Percentiles rank a stretch among this genome's conserved stretches.
Conservation (phyloP, 306 rosid species). For the Prosopis cineraria region DNA sequence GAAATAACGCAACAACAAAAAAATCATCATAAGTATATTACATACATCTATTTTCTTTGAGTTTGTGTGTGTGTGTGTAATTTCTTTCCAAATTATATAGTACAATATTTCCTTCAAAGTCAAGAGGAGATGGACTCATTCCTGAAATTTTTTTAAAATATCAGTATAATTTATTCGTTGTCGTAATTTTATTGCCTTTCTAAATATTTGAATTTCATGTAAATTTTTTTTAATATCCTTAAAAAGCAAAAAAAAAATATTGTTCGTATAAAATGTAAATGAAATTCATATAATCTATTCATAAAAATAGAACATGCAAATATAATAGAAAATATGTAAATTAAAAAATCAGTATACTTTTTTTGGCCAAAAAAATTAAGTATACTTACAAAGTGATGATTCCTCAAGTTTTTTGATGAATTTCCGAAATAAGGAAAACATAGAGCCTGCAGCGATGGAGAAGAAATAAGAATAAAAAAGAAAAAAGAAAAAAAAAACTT, state of each 20-base stretch:
- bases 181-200: too few relatives aligned
- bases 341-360: slow-evolving; percentile 37
- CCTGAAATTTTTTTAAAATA: too few relatives aligned
- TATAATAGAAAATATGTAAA: background rate
- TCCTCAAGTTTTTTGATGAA: slow-evolving; percentile 62
- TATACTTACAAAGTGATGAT: slow-evolving; percentile 57
- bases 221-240: background rate
- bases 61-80: background rate
- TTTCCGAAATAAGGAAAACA: slow-evolving; percentile 75
- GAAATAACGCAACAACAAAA: too few relatives aligned
- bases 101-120: too few relatives aligned
- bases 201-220: too few relatives aligned
- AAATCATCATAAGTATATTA: too few relatives aligned
- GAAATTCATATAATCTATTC: background rate
- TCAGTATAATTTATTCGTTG: background rate
- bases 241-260: too few relatives aligned
- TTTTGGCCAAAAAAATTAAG: too few relatives aligned
- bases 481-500: slow-evolving; percentile 31
- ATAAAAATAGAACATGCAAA: background rate
- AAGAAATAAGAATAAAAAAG: slow-evolving; percentile 31
- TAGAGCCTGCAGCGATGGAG: slow-evolving; percentile 60
- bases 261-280: too few relatives aligned
- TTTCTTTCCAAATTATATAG: background rate
- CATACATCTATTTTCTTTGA: background rate
- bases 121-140: too few relatives aligned